Evolutionary conservation across 805 yeast species (phyloP).

Genomic region (Yamadazyma akitaensis): DNA sequence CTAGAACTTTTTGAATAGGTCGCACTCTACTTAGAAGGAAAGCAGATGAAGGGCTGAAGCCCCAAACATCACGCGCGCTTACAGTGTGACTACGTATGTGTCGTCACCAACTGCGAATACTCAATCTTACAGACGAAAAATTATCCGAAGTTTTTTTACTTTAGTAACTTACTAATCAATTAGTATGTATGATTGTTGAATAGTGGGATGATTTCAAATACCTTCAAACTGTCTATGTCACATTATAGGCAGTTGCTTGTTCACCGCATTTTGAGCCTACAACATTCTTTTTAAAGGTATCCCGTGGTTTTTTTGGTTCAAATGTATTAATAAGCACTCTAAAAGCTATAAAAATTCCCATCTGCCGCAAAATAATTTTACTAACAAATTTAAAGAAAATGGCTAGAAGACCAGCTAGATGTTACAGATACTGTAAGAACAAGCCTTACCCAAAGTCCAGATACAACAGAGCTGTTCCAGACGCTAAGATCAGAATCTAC

Average conservation of each 20-base stretch:
- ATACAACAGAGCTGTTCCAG: conserved; percentile 99
- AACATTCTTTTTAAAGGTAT: neutral
- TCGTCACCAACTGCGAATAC: neutral
- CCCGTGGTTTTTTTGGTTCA: neutral
- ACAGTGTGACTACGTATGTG: conserved; percentile 3
- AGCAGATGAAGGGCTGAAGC: neutral
- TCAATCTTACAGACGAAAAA: neutral
- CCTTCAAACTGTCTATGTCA: neutral
- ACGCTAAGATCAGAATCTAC: conserved; percentile 97
- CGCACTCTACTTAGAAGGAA: neutral
- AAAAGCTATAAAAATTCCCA: neutral
- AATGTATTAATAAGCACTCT: conserved; percentile 6
- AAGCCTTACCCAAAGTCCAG: conserved; percentile 99
- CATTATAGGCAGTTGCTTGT: no score
- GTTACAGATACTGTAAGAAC: conserved; percentile 99
- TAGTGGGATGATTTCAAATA: neutral
- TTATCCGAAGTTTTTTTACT: conserved; percentile 1
- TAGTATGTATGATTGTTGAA: conserved; percentile 1
- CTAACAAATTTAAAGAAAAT: conserved; percentile 50
- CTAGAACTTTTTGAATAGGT: neutral
- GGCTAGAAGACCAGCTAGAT: conserved; percentile 99
- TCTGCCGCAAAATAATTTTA: neutral
- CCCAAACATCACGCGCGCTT: neutral
- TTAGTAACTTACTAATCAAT: conserved; percentile 3
- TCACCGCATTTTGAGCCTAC: no score